phyloP scores from a whole-genome alignment of 345 rosid genomes.

The Sisymbrium irio region DNA sequence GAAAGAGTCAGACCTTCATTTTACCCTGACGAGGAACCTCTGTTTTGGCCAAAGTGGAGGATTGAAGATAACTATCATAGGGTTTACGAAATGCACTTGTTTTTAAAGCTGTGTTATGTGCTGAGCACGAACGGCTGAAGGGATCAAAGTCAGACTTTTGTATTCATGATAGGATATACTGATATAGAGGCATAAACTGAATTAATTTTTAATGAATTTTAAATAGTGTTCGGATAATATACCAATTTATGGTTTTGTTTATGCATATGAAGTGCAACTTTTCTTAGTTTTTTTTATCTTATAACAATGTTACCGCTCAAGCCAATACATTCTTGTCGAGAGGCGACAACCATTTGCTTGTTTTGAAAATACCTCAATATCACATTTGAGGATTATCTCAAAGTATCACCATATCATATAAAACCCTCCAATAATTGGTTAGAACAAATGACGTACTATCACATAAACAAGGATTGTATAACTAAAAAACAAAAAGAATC shows the following conservation, averaged over 20 bases:
- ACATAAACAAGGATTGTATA: conserved; percentile 18
- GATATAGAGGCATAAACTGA: no score
- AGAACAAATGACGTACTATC: conserved; percentile 24
- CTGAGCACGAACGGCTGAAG: conserved; percentile 11
- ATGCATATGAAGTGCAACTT: no score
- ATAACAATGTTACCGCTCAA: no score
- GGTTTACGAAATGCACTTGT: neutral
- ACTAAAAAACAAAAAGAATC: conserved; percentile 20
- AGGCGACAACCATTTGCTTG: no score
- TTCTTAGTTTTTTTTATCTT: no score
- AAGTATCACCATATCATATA: neutral
- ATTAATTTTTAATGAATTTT: no score
- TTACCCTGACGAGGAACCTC: neutral
- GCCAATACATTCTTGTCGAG: no score
- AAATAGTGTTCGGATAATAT: no score
- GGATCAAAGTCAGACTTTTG: neutral
- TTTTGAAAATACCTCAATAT: neutral
- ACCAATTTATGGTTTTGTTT: no score
- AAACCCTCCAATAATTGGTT: neutral
- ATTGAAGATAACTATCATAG: neutral
- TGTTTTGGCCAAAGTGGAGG: conserved; percentile 16
- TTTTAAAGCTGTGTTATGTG: neutral
- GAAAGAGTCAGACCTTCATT: conserved; percentile 24
- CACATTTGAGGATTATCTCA: neutral
- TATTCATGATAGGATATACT: no score